A percentile compares a stretch with the other conserved stretches of the same genome.
These are phyloP conservation scores for Globisporangium iwayamae DNA, from an alignment of 352 stramenopile genomes.

Conservation along the genomic window DNA sequence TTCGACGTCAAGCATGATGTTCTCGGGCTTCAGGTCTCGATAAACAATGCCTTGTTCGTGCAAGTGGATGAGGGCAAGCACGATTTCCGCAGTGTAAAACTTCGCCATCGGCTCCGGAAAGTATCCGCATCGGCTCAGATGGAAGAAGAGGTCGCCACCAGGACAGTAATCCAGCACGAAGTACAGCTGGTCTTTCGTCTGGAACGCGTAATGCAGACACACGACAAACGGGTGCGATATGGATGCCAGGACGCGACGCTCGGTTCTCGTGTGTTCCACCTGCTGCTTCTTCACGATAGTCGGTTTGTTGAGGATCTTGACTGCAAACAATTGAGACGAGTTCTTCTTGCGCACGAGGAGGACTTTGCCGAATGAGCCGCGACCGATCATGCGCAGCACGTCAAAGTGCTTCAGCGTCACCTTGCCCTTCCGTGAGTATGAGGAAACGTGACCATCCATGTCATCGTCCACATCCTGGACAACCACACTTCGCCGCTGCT, in stretches of 20 bases:
- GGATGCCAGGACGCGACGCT: slow-evolving; percentile 78
- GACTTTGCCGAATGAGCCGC: slow-evolving; percentile 92
- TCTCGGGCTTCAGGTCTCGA: slow-evolving; percentile 81
- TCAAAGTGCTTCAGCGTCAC: slow-evolving; percentile 87
- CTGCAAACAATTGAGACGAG: slow-evolving; percentile 65
- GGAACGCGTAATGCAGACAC: slow-evolving; percentile 86
- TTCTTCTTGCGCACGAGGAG: slow-evolving; percentile 83
- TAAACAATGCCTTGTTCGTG: slow-evolving; percentile 85
- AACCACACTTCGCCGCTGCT: slow-evolving; percentile 57
- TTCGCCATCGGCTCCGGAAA: slow-evolving; percentile 81
- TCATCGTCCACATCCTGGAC: slow-evolving; percentile 71
- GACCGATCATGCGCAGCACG: slow-evolving; percentile 89
- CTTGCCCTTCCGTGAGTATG: slow-evolving; percentile 28
- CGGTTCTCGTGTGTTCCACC: slow-evolving; percentile 78
- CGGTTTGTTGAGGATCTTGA: slow-evolving; percentile 85
- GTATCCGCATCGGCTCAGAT: slow-evolving; percentile 66
- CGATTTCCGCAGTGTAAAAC: slow-evolving; percentile 85
- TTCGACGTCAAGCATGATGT: slow-evolving; percentile 86
- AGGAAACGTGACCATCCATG: slow-evolving; percentile 22
- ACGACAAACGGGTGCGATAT: slow-evolving; percentile 87
- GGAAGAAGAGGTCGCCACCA: slow-evolving; percentile 82
- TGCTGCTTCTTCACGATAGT: slow-evolving; percentile 80
- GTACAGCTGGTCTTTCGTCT: slow-evolving; percentile 80
- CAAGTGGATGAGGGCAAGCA: slow-evolving; percentile 80
- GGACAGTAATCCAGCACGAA: slow-evolving; percentile 88